Evolutionary conservation across 2,329 filamentous ascomycete species (phyloP).

Genomic region (Didymella glomerata): DNA sequence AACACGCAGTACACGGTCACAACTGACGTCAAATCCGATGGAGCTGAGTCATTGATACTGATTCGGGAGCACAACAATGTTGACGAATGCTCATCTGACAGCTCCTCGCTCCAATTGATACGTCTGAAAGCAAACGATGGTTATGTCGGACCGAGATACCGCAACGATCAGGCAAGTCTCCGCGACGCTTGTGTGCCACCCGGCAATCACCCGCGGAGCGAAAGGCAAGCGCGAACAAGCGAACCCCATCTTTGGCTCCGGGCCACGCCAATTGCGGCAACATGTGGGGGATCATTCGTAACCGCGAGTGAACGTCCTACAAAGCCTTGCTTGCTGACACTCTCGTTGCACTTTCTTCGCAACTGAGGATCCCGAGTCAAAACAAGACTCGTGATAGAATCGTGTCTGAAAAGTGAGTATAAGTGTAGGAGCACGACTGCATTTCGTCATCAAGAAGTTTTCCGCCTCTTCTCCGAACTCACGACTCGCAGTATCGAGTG

Average conservation of each 20-base stretch:
- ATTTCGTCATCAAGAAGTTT: constrained; percentile 3
- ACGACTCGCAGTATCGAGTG: neutral
- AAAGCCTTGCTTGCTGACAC: neutral
- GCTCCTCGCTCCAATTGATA: neutral
- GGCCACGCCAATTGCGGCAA: constrained; percentile 13
- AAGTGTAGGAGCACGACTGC: neutral
- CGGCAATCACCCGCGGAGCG: constrained; percentile 12
- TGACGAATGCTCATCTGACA: neutral
- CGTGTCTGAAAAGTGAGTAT: too few species aligned
- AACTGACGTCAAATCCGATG: neutral
- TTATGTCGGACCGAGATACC: constrained; percentile 24
- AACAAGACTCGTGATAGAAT: neutral
- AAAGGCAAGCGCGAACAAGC: neutral
- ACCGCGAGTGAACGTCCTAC: neutral
- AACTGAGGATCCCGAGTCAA: neutral
- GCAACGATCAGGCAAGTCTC: neutral
- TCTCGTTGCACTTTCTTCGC: constrained; percentile 1
- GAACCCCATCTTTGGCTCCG: constrained; percentile 9
- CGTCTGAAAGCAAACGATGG: neutral
- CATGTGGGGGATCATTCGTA: constrained; percentile 9
- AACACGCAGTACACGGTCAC: neutral
- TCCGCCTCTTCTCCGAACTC: constrained; percentile 3
- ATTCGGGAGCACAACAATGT: neutral
- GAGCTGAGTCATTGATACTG: neutral
- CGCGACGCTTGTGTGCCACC: neutral